Conservation (phyloP, 2,329 filamentous ascomycete species). For the Zymoseptoria ardabiliae region DNA sequence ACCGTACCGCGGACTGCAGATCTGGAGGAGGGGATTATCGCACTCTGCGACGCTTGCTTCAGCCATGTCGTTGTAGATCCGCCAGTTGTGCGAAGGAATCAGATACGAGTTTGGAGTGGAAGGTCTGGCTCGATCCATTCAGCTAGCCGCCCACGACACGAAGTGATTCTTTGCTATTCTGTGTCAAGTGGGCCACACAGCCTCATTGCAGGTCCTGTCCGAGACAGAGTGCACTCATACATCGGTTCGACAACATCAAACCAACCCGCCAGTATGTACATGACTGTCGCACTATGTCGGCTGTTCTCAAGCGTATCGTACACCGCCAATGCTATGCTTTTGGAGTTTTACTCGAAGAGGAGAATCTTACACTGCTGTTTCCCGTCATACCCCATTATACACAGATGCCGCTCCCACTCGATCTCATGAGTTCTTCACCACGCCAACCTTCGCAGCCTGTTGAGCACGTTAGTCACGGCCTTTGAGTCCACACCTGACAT, state of each 20-base stretch:
- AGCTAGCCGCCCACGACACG: not conserved
- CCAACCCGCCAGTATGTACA: not conserved
- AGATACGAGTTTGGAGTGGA: not conserved
- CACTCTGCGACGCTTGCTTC: not conserved
- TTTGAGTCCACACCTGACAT: not conserved
- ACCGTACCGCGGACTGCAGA: not conserved
- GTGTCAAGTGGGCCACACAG: not conserved
- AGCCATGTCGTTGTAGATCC: not conserved
- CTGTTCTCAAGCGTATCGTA: not conserved
- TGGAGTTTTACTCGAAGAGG: conserved; percentile 2
- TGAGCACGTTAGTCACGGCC: conserved; percentile 21
- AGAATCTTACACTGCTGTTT: conserved; percentile 6
- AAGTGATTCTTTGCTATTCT: not conserved
- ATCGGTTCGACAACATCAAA: not conserved
- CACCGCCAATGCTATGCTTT: conserved; percentile 3
- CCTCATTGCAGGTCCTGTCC: not conserved
- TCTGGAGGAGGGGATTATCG: not conserved
- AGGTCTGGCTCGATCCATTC: not conserved
- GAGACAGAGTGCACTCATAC: not conserved
- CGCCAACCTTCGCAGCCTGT: conserved; percentile 81
- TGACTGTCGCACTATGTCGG: not conserved
- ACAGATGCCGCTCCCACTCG: not conserved
- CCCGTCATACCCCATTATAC: not conserved
- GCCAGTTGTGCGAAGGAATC: too few relatives aligned
- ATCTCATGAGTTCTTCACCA: conserved; percentile 68